Evolutionary conservation across 495 filamentous ascomycete genomes (phyloP).

Genomic region (Penicillium daleae): DNA sequence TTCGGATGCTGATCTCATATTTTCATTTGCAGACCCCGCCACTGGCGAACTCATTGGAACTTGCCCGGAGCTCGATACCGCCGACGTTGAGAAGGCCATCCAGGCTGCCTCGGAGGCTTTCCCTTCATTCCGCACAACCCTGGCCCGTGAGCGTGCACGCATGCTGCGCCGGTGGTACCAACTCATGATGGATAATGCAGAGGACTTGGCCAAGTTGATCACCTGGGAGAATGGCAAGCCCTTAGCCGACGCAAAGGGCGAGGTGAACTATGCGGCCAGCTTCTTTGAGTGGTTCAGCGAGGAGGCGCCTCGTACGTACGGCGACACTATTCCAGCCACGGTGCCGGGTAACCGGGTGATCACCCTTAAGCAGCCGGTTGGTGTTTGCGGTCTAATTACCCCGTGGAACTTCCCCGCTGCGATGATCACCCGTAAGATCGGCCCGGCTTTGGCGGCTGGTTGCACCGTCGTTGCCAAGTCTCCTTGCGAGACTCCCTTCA

Average conservation of each 20-base stretch:
- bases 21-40: constrained; percentile 65
- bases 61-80: constrained; percentile 76
- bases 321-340: constrained; percentile 74
- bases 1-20: constrained; percentile 12
- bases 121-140: constrained; percentile 70
- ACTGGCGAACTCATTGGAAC: constrained; percentile 79
- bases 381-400: constrained; percentile 93
- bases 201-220: constrained; percentile 87
- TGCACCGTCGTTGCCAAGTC: constrained; percentile 88
- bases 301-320: constrained; percentile 71
- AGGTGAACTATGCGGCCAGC: constrained; percentile 70
- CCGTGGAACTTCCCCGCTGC: constrained; percentile 96
- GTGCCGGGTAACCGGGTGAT: constrained; percentile 73
- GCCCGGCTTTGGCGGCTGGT: constrained; percentile 78
- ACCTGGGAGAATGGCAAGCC: constrained; percentile 85
- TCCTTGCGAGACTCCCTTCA: constrained; percentile 85
- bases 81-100: constrained; percentile 80
- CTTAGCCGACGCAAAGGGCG: constrained; percentile 68
- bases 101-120: constrained; percentile 75
- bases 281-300: constrained; percentile 83
- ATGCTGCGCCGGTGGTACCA: constrained; percentile 91
- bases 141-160: constrained; percentile 78
- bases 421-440: constrained; percentile 91
- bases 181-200: constrained; percentile 81
- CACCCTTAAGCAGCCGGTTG: constrained; percentile 84